Conservation (phyloP, 73 alveolate species). For the Uronychia binucleata region DNA sequence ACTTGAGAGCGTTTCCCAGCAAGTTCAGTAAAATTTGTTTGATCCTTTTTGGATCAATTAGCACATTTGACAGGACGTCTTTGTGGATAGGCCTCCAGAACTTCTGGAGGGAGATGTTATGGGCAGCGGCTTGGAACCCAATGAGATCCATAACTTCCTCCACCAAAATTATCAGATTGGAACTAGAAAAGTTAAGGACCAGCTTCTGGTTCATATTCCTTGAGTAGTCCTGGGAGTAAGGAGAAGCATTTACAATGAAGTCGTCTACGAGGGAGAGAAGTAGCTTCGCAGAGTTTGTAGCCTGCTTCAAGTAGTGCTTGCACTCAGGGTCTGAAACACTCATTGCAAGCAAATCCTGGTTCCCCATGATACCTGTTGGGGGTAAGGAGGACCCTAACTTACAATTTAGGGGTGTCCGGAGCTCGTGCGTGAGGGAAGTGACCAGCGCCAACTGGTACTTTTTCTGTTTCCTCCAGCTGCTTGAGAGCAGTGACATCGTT, state of each 20-base stretch:
- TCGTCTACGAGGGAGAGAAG: background rate
- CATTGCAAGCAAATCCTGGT: background rate
- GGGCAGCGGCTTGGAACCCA: background rate
- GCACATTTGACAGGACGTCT: background rate
- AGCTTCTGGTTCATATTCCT: background rate
- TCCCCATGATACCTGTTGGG: background rate
- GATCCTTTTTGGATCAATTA: background rate
- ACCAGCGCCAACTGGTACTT: background rate
- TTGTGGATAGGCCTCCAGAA: background rate
- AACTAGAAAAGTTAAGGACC: background rate
- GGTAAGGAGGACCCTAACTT: background rate
- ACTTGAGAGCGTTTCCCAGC: background rate
- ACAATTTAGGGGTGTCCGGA: background rate
- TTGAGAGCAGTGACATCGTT: background rate
- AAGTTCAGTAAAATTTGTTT: background rate
- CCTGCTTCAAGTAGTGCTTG: background rate
- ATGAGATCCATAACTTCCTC: background rate
- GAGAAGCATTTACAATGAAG: background rate
- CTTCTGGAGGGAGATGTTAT: too few species aligned
- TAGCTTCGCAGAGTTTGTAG: background rate
- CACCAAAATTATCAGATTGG: too few species aligned
- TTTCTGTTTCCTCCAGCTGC: background rate
- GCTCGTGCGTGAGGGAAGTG: background rate
- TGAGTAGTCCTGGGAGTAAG: background rate
- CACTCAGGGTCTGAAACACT: background rate